Evolutionary conservation across 2,329 filamentous ascomycete species (phyloP), one percentile per base, ranked within the genome.

Genomic region (Fusarium sp.): DNA sequence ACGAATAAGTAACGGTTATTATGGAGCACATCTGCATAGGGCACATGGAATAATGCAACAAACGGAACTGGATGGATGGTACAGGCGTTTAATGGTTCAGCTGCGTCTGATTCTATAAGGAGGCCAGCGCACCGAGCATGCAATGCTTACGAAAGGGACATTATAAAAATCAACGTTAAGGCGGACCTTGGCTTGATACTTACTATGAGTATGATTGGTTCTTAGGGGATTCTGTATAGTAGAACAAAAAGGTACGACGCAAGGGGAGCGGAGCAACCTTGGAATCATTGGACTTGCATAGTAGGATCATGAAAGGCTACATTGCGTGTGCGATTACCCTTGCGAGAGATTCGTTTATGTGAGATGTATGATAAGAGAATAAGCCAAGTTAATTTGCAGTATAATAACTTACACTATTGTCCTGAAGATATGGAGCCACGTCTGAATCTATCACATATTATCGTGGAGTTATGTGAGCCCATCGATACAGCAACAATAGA

Each of bases 201-300:
- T 67, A 50, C 62, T 66, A 61, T 60, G 51, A 69, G 47, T 38
- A 34, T 56, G 24, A 42, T 60, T 34, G 72, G 57, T 60, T 62
- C 44, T 62, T 47, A n/a, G 38, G 50, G 56, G 56, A 18, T 72
- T 71, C 62, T 77, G 75, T 77, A 77, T 65, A 77, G 62, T 77
- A 77, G 75, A 75, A 66, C 62, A 72, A 73, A 75, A 69, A 44
- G 56, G 59, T 24, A 60, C 32, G 61, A 51, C 1, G 30, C 32
- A 28, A 45, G 30, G 47, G 45, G 36, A 54, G 39, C 36, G 38
- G 47, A 60, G 68, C 54, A 67, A 58, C 28, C 48, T 63, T 58
- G 62, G 62, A 71, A 73, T 57, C 62, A 66, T 65, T 59, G 59
- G 48, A 51, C 68, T 62, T 47, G 56, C 60, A 74, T 69, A 62